phyloP scores from a whole-genome alignment of 495 filamentous ascomycete species.

The Penicillium ochrochloron region DNA sequence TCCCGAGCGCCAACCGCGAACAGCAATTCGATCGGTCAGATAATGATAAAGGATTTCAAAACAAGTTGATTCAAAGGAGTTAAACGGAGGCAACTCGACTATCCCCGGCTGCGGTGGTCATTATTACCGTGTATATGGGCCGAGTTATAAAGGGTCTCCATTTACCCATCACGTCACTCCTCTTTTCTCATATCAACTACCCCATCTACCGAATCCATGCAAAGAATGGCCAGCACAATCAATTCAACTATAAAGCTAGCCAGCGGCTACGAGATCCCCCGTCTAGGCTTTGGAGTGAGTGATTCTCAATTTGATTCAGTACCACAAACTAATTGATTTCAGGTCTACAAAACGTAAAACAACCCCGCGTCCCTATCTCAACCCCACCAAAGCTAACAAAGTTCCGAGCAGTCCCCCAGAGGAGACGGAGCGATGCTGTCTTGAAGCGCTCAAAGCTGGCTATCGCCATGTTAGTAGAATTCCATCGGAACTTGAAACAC shows the following conservation, averaged over 20 bases:
- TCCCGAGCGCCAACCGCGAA: neutral
- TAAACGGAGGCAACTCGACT: neutral
- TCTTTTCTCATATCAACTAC: neutral
- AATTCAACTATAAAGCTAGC: slow-evolving; percentile 59
- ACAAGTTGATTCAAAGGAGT: neutral
- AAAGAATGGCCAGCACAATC: slow-evolving; percentile 25
- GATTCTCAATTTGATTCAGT: neutral
- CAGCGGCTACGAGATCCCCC: slow-evolving; percentile 73
- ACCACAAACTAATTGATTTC: slow-evolving; percentile 11
- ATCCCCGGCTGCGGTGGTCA: neutral
- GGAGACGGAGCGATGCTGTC: slow-evolving; percentile 19
- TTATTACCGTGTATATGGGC: neutral
- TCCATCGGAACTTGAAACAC: too few relatives aligned
- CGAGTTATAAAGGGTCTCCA: slow-evolving; percentile 2
- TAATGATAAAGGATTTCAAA: neutral
- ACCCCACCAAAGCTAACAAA: slow-evolving; percentile 8
- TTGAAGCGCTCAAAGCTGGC: slow-evolving; percentile 64
- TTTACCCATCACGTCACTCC: neutral
- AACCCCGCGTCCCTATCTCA: neutral
- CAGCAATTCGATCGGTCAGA: neutral
- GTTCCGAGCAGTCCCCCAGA: slow-evolving; percentile 15
- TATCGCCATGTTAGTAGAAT: too few relatives aligned
- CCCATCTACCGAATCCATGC: slow-evolving; percentile 4
- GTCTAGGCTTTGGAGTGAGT: slow-evolving; percentile 69
- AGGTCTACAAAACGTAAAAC: slow-evolving; percentile 72